Conservation (phyloP, 139 green algal species). For the Dunaliella primolecta region DNA sequence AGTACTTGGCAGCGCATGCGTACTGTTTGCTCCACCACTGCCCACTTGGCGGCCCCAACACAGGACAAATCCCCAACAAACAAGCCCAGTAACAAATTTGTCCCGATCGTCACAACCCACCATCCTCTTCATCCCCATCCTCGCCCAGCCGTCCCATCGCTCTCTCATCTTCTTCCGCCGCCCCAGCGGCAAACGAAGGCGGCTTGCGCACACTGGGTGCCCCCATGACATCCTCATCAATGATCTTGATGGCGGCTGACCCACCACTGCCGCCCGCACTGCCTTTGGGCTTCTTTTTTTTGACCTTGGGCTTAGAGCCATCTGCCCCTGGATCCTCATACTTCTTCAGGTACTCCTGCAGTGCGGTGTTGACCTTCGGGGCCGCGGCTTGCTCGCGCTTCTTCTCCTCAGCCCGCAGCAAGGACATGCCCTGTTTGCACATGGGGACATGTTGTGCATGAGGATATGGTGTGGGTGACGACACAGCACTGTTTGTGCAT, state of each 20-base stretch:
- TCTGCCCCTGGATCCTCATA: slow-evolving; percentile 24
- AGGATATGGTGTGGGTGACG: too few species aligned
- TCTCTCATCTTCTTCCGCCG: not conserved
- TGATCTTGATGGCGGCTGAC: slow-evolving; percentile 39
- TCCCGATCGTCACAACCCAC: slow-evolving; percentile 13
- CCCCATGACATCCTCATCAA: slow-evolving; percentile 56
- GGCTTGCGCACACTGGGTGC: not conserved
- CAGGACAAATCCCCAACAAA: too few species aligned
- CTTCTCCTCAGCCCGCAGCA: slow-evolving; percentile 37
- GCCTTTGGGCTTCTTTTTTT: slow-evolving; percentile 51
- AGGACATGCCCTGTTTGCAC: slow-evolving; percentile 37
- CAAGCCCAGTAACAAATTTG: too few species aligned
- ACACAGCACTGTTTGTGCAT: too few species aligned
- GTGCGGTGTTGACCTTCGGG: not conserved
- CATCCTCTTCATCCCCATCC: slow-evolving; percentile 44
- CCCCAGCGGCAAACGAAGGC: slow-evolving; percentile 6
- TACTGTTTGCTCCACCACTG: not conserved
- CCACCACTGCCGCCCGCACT: slow-evolving; percentile 35
- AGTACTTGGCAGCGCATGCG: not conserved
- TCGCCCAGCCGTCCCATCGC: slow-evolving; percentile 7
- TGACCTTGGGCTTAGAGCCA: not conserved
- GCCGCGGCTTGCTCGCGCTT: slow-evolving; percentile 25
- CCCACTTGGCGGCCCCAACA: too few species aligned
- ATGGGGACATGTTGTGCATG: too few species aligned
- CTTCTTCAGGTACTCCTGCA: slow-evolving; percentile 50